Evolutionary conservation across 2,329 filamentous ascomycete genomes (phyloP).

Genomic region (Cladosporium sp.): DNA sequence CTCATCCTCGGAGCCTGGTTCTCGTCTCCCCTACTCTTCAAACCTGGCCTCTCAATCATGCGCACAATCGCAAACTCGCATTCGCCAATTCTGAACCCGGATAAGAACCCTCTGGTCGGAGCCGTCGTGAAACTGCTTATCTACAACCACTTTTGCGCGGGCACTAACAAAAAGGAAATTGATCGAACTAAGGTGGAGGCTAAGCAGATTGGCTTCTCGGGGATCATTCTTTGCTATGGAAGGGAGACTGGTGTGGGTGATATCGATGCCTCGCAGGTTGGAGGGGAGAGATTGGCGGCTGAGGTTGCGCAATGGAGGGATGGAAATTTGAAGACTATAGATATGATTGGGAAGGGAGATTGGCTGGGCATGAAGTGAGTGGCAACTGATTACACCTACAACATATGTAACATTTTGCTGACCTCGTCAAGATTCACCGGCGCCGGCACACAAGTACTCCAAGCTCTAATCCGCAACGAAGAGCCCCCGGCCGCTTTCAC

Average conservation of each 20-base stretch:
- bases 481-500: constrained; percentile 46
- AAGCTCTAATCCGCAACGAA: constrained; percentile 44
- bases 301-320: constrained; percentile 53
- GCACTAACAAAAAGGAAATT: constrained; percentile 53
- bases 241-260: constrained; percentile 50
- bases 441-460: constrained; percentile 47
- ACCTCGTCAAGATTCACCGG: constrained; percentile 47
- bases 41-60: constrained; percentile 36
- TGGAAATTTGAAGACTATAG: constrained; percentile 56
- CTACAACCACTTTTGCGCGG: constrained; percentile 61
- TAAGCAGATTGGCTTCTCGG: constrained; percentile 53
- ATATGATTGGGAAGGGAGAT: constrained; percentile 55
- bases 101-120: constrained; percentile 51
- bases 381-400: too few relatives aligned
- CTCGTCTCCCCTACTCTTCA: constrained; percentile 37
- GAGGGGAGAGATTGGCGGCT: constrained; percentile 27
- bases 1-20: constrained; percentile 37
- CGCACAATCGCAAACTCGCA: constrained; percentile 48
- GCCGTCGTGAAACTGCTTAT: constrained; percentile 50
- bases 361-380: constrained; percentile 55
- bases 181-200: constrained; percentile 49
- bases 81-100: constrained; percentile 49
- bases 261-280: constrained; percentile 51
- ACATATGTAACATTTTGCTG: not conserved
- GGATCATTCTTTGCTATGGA: constrained; percentile 57